A percentile compares a stretch with the other conserved stretches of the same genome.
Evolutionary conservation across 345 rosid species (phyloP).

Genomic region (Populus deltoides): DNA sequence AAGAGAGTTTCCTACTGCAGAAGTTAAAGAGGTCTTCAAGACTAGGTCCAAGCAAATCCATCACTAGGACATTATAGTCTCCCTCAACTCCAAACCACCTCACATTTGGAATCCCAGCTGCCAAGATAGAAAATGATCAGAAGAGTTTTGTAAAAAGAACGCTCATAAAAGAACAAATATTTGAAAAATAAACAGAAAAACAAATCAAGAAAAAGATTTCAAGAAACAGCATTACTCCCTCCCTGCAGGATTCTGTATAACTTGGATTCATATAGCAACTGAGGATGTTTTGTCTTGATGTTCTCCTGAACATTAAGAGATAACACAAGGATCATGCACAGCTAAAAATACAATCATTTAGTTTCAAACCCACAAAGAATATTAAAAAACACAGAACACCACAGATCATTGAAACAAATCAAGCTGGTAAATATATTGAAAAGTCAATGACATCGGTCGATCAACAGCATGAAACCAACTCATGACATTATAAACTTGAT

Average conservation of each 20-base stretch:
- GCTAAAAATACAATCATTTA: background rate
- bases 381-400: background rate
- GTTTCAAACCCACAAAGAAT: background rate
- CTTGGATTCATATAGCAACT: slow-evolving; percentile 83
- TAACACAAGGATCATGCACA: slow-evolving; percentile 1
- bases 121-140: slow-evolving; percentile 8
- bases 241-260: slow-evolving; percentile 89
- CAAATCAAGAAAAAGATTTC: background rate
- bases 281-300: slow-evolving; percentile 93
- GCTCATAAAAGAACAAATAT: background rate
- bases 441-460: background rate
- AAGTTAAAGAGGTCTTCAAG: slow-evolving; percentile 92
- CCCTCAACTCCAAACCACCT: slow-evolving; percentile 92
- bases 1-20: slow-evolving; percentile 81
- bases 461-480: too few relatives aligned
- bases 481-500: too few relatives aligned
- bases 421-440: background rate
- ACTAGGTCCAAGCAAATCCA: slow-evolving; percentile 91
- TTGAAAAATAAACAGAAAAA: background rate
- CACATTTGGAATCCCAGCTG: slow-evolving; percentile 82
- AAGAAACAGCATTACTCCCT: slow-evolving; percentile 60
- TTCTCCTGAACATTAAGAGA: slow-evolving; percentile 55
- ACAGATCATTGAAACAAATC: background rate
- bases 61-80: slow-evolving; percentile 83
- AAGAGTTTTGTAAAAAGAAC: too few relatives aligned